Evolutionary conservation across 371 early-diverging fungal species (phyloP).

Genomic region (Mucor piriformis): DNA sequence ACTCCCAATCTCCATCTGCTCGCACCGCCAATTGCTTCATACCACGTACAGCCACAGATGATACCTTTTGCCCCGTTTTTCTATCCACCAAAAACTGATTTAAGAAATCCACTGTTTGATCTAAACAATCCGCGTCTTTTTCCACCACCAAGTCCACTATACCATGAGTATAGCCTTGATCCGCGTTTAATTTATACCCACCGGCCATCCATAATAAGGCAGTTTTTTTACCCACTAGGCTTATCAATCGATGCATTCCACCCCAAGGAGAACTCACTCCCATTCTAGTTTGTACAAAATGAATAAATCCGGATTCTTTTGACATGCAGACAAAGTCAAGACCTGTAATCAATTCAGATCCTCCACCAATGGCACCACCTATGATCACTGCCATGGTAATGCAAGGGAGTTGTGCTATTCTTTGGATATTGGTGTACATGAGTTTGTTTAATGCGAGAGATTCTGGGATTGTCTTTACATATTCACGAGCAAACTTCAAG

Average conservation of each 20-base stretch:
- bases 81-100: slow-evolving; percentile 21
- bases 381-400: slow-evolving; percentile 67
- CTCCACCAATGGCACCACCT: slow-evolving; percentile 73
- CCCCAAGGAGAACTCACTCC: slow-evolving; percentile 70
- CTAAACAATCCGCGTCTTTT: slow-evolving; percentile 22
- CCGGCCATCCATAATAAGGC: slow-evolving; percentile 57
- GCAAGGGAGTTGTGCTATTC: slow-evolving; percentile 60
- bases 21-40: slow-evolving; percentile 48
- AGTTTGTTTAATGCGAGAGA: slow-evolving; percentile 54
- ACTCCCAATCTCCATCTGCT: slow-evolving; percentile 24
- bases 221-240: slow-evolving; percentile 52
- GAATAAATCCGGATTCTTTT: slow-evolving; percentile 36
- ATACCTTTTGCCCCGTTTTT: slow-evolving; percentile 19
- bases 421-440: slow-evolving; percentile 64
- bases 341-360: slow-evolving; percentile 69
- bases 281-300: slow-evolving; percentile 70
- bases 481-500: slow-evolving; percentile 52
- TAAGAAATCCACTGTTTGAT: slow-evolving; percentile 29
- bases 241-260: slow-evolving; percentile 57
- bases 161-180: slow-evolving; percentile 37
- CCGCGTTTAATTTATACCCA: slow-evolving; percentile 43
- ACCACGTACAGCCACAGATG: slow-evolving; percentile 47
- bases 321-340: slow-evolving; percentile 66
- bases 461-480: slow-evolving; percentile 47
- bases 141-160: slow-evolving; percentile 43